Conservation (phyloP, 352 stramenopile species). For the Thraustotheca clavata region DNA sequence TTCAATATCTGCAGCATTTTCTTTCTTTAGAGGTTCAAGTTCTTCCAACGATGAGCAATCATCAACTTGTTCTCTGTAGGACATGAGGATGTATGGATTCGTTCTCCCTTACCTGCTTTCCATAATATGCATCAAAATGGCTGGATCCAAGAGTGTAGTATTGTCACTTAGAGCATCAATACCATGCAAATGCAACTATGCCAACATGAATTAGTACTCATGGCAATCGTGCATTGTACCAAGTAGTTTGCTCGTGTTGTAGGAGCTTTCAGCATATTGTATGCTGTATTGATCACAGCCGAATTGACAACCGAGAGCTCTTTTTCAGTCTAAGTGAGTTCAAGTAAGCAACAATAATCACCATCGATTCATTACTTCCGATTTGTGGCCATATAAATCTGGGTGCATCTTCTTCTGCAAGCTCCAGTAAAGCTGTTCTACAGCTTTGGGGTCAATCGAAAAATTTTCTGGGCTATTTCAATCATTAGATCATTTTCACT, state of each 20-base stretch:
- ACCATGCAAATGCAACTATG: conserved; percentile 63
- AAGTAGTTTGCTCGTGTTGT: conserved; percentile 80
- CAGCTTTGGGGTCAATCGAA: conserved; percentile 63
- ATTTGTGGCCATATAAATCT: conserved; percentile 80
- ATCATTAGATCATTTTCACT: conserved; percentile 13
- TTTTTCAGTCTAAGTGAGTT: conserved; percentile 50
- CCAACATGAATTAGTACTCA: not conserved
- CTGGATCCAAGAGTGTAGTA: conserved; percentile 65
- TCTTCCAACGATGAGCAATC: conserved; percentile 37
- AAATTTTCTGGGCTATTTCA: conserved; percentile 61
- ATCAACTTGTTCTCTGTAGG: conserved; percentile 59
- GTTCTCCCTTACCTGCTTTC: conserved; percentile 48
- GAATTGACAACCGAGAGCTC: conserved; percentile 70
- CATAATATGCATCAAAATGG: conserved; percentile 79
- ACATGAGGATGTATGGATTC: not conserved
- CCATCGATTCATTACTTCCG: conserved; percentile 35
- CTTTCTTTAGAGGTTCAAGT: conserved; percentile 47
- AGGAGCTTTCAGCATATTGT: conserved; percentile 83
- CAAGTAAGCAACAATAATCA: not conserved
- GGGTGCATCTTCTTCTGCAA: conserved; percentile 79
- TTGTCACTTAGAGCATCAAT: conserved; percentile 72
- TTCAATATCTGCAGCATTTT: conserved; percentile 62
- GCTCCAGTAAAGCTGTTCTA: conserved; percentile 84
- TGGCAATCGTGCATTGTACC: conserved; percentile 26
- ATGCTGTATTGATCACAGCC: conserved; percentile 74